Base-by-base conservation (phyloP, 2,329 filamentous ascomycete species). In the Ascosphaera apis region DNA sequence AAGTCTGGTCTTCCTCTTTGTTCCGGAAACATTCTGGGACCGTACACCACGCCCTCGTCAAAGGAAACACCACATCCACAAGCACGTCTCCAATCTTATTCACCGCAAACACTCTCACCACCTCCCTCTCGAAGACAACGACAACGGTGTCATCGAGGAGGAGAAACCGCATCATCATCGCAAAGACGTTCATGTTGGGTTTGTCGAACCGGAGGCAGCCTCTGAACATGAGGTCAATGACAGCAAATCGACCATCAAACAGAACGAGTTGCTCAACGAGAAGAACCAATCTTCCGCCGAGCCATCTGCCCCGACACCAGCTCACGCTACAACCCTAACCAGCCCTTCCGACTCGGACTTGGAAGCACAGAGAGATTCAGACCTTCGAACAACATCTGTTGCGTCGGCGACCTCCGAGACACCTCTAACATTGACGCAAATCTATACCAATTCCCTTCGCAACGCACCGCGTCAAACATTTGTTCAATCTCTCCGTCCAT, bases 21-120 rank as follows among this genome's bases (percentile, higher is more conserved):
- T 92, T 0, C 86, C 86, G 0, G 86, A 95, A 56, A 92, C 83
- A 0, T 93, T 92, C 44, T 95, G 86, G 86, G 83, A 93, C 53
- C 66, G 86, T 34, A 76, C 76, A 2, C 83, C 84, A 6, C 56
- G 58, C 19, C 54, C 54, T 15, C 59, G 65, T 21, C 51, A 57
- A 33, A 56, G 56, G 40, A 57, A 56, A 45, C 50, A 55, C 36
- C 44, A 45, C 16, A 37, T 49, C 16, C 47, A 50, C 16, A 49
- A 51, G 4, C 56, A 48, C 19, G 46, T 58, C 19, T 57, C 56
- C 2, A 53, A 55, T 31, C 39, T 57, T 15, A 45, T 58, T 13
- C 40, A 44, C 1, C 46, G 50, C 21, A 47, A 50, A 23, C 45
- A 43, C 9, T 42, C 44, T 7, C 37, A 36, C 11, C 39, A 40